A percentile compares a stretch with the other conserved stretches of the same genome.
Conservation (phyloP, 2,329 filamentous ascomycete species). For the Spiromastix sp. region DNA sequence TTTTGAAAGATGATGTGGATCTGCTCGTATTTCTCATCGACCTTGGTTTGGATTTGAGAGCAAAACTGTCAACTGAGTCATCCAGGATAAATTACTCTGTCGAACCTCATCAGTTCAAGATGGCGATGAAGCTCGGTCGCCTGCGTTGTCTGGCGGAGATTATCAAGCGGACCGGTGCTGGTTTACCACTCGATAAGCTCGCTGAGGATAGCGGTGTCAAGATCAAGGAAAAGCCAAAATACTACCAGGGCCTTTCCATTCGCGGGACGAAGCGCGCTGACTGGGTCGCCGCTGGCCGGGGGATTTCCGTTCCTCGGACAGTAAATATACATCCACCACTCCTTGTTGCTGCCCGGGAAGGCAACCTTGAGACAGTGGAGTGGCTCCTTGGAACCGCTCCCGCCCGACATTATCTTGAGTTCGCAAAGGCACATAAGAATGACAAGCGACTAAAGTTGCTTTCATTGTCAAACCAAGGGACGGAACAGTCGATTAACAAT, state of each 20-base stretch:
- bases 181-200: slow-evolving; percentile 57
- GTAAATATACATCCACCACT: slow-evolving; percentile 17
- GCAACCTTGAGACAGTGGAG: slow-evolving; percentile 58
- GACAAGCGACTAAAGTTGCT: slow-evolving; percentile 56
- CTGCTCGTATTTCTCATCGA: not conserved
- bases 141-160: not conserved
- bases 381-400: slow-evolving; percentile 70
- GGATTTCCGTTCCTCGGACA: not conserved
- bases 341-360: slow-evolving; percentile 21
- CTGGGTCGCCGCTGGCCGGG: slow-evolving; percentile 53
- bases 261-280: slow-evolving; percentile 60
- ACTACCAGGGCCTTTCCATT: slow-evolving; percentile 65
- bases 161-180: slow-evolving; percentile 44
- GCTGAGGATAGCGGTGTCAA: slow-evolving; percentile 55
- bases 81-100: slow-evolving; percentile 9
- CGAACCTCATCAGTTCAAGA: slow-evolving; percentile 21
- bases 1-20: not conserved
- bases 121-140: slow-evolving; percentile 34
- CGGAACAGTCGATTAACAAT: slow-evolving; percentile 51
- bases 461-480: slow-evolving; percentile 48
- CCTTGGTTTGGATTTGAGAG: not conserved
- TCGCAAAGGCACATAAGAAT: slow-evolving; percentile 50
- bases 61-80: not conserved
- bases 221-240: slow-evolving; percentile 51
- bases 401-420: slow-evolving; percentile 56